Evolutionary conservation across 495 filamentous ascomycete species (phyloP), one percentile per base, ranked within the genome.

Genomic region (Aspergillus kassunensis): DNA sequence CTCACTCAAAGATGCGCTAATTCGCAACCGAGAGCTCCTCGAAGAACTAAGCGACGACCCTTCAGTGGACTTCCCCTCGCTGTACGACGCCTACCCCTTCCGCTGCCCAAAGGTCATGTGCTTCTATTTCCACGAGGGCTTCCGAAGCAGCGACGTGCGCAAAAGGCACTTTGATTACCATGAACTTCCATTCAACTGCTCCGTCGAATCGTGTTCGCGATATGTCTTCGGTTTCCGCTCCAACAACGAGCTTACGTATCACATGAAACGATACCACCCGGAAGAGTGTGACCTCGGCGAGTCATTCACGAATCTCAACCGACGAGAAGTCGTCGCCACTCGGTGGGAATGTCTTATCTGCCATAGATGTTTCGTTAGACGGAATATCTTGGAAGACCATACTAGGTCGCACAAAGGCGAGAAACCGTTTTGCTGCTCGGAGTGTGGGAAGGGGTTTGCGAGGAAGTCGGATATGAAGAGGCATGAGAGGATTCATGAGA

Each of bases 111-210:
- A 53, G 16, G 19, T 53, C 6, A 33, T 29, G 2, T 53, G 50
- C 31, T 53, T 53, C 30, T 53, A 27, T 19, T 53, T 53, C 41
- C 50, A 53, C 9, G 40, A 53, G 21, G 50, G 50, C 1, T 45
- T 53, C 41, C 16, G 24, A 6, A 30, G 21, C 7, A 12, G 4
- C 15, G 34, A 24, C 2, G n/a, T 29, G 5, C 50, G 50, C 24
- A 18, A 36, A 8, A n/a, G 29, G 9, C 49, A 52, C n/a, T 29
- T 44, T 16, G 12, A 35, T 30, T 36, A 41, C 33, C 49, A 52
- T 27, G 24, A 35, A 1, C 18, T n/a, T 7, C 49, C 49, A n/a
- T 29, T 36, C 25, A 40, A 8, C 4, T 53, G 50, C 11, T 9
- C 15, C 7, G 40, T 44, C 6, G 29, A 36, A 10, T 11, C 11